These are phyloP conservation scores for Fagopyrum homotropicum DNA, from an alignment of 148 eudicot genomes.

Conservation along the genomic window DNA sequence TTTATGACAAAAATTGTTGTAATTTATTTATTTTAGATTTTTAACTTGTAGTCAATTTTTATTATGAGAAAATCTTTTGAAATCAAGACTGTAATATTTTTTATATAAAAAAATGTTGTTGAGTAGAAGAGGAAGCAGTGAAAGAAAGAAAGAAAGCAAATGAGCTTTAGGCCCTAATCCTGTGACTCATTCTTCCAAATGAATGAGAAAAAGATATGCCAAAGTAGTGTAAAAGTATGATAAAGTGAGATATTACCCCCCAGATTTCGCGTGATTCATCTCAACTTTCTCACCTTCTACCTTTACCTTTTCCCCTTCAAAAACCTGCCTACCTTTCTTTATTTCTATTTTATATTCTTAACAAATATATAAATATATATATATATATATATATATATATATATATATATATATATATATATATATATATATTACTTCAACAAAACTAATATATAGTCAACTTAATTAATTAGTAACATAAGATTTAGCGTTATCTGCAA, in stretches of 20 bases:
- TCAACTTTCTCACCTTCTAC: neutral
- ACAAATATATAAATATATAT: too few species aligned
- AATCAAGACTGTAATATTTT: too few species aligned
- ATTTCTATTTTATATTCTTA: neutral
- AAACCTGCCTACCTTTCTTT: neutral
- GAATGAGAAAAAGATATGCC: neutral
- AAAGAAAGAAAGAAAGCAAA: neutral
- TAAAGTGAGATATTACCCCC: neutral
- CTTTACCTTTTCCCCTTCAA: neutral
- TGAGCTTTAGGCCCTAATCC: neutral
- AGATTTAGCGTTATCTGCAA: too few species aligned
- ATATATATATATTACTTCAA: neutral
- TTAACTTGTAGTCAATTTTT: too few species aligned
- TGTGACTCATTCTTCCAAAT: conserved; percentile 12
- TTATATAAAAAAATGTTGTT: neutral
- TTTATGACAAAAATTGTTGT: too few species aligned
- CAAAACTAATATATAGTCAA: too few species aligned
- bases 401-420: too few species aligned
- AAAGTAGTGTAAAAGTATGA: neutral
- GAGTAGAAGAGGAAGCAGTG: neutral
- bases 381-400: too few species aligned
- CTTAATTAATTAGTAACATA: too few species aligned
- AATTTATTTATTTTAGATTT: too few species aligned
- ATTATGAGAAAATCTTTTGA: too few species aligned
- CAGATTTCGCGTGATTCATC: conserved; percentile 13